Base-by-base conservation (phyloP, 257 asterid genomes). In the Parsonsia alboflavescens region DNA sequence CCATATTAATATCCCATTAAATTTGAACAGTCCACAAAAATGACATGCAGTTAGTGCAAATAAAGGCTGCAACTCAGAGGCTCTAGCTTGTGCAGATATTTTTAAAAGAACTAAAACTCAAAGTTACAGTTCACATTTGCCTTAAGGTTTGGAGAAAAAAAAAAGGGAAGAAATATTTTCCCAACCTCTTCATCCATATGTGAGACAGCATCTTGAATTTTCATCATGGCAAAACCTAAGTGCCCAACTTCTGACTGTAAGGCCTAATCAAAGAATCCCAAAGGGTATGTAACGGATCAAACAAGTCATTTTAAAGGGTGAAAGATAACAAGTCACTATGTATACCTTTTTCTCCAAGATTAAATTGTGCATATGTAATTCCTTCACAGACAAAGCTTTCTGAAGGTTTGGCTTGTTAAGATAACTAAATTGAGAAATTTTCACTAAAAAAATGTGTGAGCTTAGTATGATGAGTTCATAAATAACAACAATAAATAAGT, bases 401-500 rank as follows among this genome's bases (percentile, higher is more conserved):
- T 84, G 88, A 75, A 84, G 84, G 86, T 84, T 72, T 66, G 45
- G 68, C 71, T 75, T 57, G 84, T 82, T 79, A 84, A 80, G 86
- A 48, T 44, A 73, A 70, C 61, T 66, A 41, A 13, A 30, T 53
- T 45, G 64, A 33, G 48, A 53, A 28, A 75, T 6, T 30, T 15
- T 58, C 36, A 5, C 7, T 9, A 41, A 63, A 36, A 64, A 63
- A 19, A 17, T 21, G 17, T 42, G n/a, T 28, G 7, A 28, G 44
- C 58, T 45, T 7, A 46, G 54, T 45, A 68, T 28, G 54, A 64
- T 41, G 5, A 33, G n/a, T n/a, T n/a, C n/a, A n/a, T n/a, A n/a
- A n/a, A n/a, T n/a, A 13, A 76, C 48, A 1, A 64, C 28, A 41
- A 57, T 21, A 53, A 77, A 22, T 50, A 63, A 67, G 53, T 24